A percentile compares a stretch with the other conserved stretches of the same genome.
These are phyloP conservation scores for Meyerozyma carpophila DNA, from an alignment of 1,139 yeast species.

Conservation along the genomic window DNA sequence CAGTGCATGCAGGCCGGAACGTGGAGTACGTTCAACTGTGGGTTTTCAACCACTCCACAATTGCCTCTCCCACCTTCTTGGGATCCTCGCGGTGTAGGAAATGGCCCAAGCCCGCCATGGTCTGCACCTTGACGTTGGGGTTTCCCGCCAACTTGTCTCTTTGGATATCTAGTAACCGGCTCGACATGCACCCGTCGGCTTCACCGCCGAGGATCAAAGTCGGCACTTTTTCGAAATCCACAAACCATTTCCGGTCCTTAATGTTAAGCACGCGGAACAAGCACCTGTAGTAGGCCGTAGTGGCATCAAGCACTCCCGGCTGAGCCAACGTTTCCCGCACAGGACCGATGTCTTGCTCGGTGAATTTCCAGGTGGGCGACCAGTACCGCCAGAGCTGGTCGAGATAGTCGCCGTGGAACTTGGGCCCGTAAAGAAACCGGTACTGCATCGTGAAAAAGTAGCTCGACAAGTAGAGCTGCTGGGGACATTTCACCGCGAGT, in stretches of 20 bases:
- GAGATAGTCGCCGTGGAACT: constrained; percentile 24
- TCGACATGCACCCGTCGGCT: constrained; percentile 37
- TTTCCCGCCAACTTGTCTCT: constrained; percentile 14
- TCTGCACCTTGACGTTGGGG: constrained; percentile 23
- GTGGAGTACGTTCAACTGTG: not conserved
- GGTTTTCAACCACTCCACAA: constrained; percentile 23
- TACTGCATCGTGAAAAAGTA: constrained; percentile 41
- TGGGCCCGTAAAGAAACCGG: constrained; percentile 18
- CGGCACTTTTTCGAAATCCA: constrained; percentile 37
- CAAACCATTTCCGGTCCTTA: constrained; percentile 19
- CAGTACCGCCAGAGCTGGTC: constrained; percentile 33
- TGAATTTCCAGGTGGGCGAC: constrained; percentile 37
- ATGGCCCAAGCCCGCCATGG: constrained; percentile 32
- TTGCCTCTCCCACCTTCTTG: constrained; percentile 19
- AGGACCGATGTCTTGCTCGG: constrained; percentile 20
- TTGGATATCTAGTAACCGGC: constrained; percentile 23
- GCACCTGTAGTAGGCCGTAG: constrained; percentile 41
- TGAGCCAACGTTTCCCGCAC: constrained; percentile 24
- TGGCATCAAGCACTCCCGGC: constrained; percentile 28
- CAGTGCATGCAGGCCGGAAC: not conserved
- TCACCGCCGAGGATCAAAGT: constrained; percentile 34
- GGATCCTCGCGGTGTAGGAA: constrained; percentile 42
- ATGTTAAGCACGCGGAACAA: constrained; percentile 21
- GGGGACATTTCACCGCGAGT: constrained; percentile 25
- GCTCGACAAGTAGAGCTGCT: constrained; percentile 31